phyloP scores from a whole-genome alignment of 106 monocot genomes.

The Acorus gramineus region DNA sequence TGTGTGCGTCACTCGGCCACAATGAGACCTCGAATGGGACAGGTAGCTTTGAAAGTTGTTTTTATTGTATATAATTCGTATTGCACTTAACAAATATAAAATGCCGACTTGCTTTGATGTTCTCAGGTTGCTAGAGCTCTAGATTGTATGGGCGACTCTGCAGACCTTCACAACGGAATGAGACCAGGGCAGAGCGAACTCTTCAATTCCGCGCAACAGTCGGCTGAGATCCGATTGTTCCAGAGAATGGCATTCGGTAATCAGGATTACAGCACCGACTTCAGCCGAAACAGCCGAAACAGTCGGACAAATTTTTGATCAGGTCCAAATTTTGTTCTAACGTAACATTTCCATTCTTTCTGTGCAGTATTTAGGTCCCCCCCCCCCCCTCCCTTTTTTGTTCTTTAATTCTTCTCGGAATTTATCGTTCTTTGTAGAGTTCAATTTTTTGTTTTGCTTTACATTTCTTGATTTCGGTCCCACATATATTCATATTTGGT shows the following conservation, averaged over 20 bases:
- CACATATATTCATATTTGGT: too few species aligned
- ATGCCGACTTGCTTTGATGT: background rate
- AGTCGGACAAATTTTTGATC: slow-evolving; percentile 3
- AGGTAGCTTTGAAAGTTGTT: slow-evolving; percentile 28
- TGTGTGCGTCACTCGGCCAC: slow-evolving; percentile 80
- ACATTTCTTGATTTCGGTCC: too few species aligned
- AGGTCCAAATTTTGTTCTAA: too few species aligned
- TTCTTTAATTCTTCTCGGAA: too few species aligned
- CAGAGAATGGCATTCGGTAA: slow-evolving; percentile 42
- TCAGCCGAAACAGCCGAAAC: slow-evolving; percentile 24
- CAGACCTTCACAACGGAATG: slow-evolving; percentile 47
- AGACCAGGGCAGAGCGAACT: slow-evolving; percentile 51
- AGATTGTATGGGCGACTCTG: slow-evolving; percentile 28
- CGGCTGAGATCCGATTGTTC: slow-evolving; percentile 43
- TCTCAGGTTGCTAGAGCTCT: slow-evolving; percentile 55
- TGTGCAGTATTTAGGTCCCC: too few species aligned
- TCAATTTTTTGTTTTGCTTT: too few species aligned
- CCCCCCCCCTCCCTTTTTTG: too few species aligned
- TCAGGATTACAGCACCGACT: slow-evolving; percentile 26
- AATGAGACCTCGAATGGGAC: slow-evolving; percentile 86
- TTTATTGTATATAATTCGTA: background rate
- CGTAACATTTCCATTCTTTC: too few species aligned
- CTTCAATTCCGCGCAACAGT: slow-evolving; percentile 25
- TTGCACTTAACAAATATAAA: background rate
- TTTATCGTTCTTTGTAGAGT: too few species aligned